Percentiles rank a stretch among this genome's conserved stretches.
phyloP scores from a whole-genome alignment of 2,329 filamentous ascomycete species.

The Diaporthe destruens region DNA sequence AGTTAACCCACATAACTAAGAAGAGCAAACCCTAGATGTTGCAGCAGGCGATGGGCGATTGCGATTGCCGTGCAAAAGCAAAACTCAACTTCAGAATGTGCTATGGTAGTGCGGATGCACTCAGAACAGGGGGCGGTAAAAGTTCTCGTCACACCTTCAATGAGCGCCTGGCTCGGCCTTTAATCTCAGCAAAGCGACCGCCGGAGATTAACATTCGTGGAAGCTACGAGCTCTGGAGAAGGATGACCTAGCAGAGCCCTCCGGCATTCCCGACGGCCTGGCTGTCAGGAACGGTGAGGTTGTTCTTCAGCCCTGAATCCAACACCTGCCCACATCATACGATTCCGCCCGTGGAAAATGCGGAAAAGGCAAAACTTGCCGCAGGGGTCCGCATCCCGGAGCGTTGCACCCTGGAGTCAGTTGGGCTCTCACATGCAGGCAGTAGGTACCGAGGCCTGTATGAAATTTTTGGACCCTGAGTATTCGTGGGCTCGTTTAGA shows the following conservation, averaged over 20 bases:
- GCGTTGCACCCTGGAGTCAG: conserved; percentile 7
- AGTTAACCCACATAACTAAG: too few species aligned
- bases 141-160: conserved; percentile 5
- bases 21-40: too few species aligned
- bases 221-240: background rate
- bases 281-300: conserved; percentile 9
- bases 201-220: conserved; percentile 13
- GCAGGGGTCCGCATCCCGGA: conserved; percentile 18
- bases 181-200: conserved; percentile 14
- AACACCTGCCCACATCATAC: conserved; percentile 16
- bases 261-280: conserved; percentile 16
- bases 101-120: background rate
- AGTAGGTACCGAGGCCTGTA: conserved; percentile 12
- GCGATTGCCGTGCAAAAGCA: background rate
- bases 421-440: background rate
- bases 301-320: conserved; percentile 9
- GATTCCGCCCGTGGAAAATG: conserved; percentile 5
- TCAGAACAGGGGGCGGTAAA: background rate
- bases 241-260: background rate
- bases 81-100: background rate
- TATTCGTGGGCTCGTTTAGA: background rate
- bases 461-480: conserved; percentile 6
- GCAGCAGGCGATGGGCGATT: background rate
- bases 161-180: background rate
- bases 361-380: conserved; percentile 10